Evolutionary conservation across 2,329 filamentous ascomycete species (phyloP), one percentile per base, ranked within the genome.

Genomic region (Sporothrix globosa): DNA sequence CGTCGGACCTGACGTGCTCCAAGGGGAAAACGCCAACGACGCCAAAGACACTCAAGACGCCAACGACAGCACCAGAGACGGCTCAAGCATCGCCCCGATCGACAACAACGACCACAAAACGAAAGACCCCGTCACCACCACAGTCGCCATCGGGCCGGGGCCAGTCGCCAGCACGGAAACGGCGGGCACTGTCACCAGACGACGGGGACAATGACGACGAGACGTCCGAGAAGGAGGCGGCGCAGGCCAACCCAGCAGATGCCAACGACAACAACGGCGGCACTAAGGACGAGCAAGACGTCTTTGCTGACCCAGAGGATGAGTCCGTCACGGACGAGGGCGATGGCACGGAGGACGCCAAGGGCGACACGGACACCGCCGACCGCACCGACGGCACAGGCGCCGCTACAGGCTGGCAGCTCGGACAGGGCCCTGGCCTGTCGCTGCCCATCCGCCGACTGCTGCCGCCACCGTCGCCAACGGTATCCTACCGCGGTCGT

Each of bases 401-500:
- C 41, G 41, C n/a, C 30, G 30, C 14, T 14, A n/a, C 21, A 24
- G 44, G 27, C 14, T 66, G 63, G 63, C 63, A 52, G 44, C 46
- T 66, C 46, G 63, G 63, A 9, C 63, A 66, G 13, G 63, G 63
- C 46, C 58, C 50, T 6, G 27, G 24, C 21, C 34, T 70, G 13
- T 41, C 56, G 0, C 39, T 70, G 24, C 69, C 69, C 27, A 61
- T 70, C 50, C 66, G 66, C 27, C 69, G 69, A 3, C 27, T 56
- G 14, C 61, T 66, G 52, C 61, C 52, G 24, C 69, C 60, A n/a
- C 69, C 44, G 14, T 27, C 46, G 14, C 44, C 44, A 17, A 30
- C 27, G 3, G 27, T 4, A 30, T 30, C 27, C 24, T 34, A 27
- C 61, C 46, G 34, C 52, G 66, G 24, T 60, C 60, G 41, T 14